A percentile compares a stretch with the other conserved stretches of the same genome.
phyloP scores from a whole-genome alignment of 257 asterid species.

The Thymus quinquecostatus region DNA sequence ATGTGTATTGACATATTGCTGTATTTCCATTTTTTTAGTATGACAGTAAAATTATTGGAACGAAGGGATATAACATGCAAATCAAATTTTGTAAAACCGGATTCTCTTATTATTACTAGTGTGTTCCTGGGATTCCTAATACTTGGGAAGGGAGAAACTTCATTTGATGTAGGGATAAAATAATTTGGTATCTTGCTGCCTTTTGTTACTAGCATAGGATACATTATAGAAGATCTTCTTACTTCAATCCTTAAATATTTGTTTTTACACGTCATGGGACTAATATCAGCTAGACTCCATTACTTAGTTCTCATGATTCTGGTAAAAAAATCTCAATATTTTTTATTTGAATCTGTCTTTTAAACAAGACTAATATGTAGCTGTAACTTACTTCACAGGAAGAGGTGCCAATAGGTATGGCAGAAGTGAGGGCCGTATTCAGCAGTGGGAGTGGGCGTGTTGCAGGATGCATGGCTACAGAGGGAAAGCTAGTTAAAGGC shows the following conservation, averaged over 20 bases:
- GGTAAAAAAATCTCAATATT: not conserved
- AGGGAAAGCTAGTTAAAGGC: conserved; percentile 84
- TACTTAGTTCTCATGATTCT: not conserved
- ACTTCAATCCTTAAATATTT: not conserved
- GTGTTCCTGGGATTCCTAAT: not conserved
- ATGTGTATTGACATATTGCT: no score
- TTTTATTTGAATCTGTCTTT: not conserved
- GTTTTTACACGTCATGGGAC: not conserved
- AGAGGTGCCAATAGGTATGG: conserved; percentile 83
- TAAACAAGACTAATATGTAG: conserved; percentile 1
- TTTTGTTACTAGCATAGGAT: conserved; percentile 5
- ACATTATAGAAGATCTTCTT: conserved; percentile 12
- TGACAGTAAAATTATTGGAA: no score
- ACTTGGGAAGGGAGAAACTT: not conserved
- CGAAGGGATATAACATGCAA: no score
- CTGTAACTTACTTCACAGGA: conserved; percentile 53
- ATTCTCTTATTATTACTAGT: not conserved
- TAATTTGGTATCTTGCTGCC: not conserved
- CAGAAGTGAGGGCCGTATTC: conserved; percentile 92
- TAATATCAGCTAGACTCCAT: not conserved
- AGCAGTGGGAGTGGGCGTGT: conserved; percentile 98
- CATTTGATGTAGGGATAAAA: not conserved
- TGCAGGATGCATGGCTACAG: conserved; percentile 97
- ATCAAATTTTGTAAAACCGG: no score
- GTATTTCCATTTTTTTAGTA: no score